Conservation (phyloP, 176 grass and related monocot species). For the Zizania latifolia region DNA sequence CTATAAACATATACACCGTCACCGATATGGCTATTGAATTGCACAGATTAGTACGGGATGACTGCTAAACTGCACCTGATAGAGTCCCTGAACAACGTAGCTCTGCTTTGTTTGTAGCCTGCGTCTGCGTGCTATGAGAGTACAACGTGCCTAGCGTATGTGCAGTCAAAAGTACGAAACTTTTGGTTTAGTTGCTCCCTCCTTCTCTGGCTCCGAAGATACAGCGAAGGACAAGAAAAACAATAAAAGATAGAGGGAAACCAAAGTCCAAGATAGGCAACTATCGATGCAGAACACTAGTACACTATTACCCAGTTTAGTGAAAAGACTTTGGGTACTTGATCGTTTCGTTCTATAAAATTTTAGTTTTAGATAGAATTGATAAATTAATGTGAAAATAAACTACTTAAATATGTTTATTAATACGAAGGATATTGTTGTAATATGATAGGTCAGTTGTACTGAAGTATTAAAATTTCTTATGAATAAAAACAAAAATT, state of each 20-base stretch:
- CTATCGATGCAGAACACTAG: background rate
- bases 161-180: slow-evolving; percentile 31
- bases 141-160: background rate
- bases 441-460: too few species aligned
- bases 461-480: too few species aligned
- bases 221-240: background rate
- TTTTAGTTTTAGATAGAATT: too few species aligned
- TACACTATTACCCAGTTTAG: background rate
- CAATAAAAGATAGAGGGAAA: background rate
- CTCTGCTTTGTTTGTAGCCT: slow-evolving; percentile 20
- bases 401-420: too few species aligned
- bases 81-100: slow-evolving; percentile 8
- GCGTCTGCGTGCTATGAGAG: background rate
- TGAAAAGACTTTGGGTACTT: background rate
- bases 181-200: slow-evolving; percentile 12
- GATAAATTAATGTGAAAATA: too few species aligned
- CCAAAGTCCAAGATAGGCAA: background rate
- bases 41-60: too few species aligned
- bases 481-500: too few species aligned
- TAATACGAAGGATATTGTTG: too few species aligned
- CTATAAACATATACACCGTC: background rate
- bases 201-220: slow-evolving; percentile 21
- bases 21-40: too few species aligned
- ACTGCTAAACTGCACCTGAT: too few species aligned
- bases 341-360: too few species aligned